Evolutionary conservation across 805 yeast species (phyloP), one percentile per base, ranked within the genome.

Genomic region (Barnettozyma californica): DNA sequence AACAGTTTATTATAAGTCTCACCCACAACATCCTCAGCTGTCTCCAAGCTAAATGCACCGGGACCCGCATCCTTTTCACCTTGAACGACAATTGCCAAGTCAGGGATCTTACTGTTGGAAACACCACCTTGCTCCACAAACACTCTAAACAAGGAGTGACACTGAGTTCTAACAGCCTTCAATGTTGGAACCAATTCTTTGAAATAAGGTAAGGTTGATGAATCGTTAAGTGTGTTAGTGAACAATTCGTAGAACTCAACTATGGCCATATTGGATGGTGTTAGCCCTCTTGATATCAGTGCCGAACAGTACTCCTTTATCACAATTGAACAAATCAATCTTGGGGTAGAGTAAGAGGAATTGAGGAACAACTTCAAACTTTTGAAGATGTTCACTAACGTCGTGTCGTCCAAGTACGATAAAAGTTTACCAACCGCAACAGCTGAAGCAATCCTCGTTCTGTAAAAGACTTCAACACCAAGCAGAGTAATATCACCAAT

Each of bases 11-110:
- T 78, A 60, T 79, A 88, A 7, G 81, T 78, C 36, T 81, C 87
- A 37, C 70, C 70, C 29, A 84, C 69, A 16, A 90, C 76, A 53
- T 79, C 77, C 48, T 85, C 85, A 1, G 97, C 97, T 52, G 79
- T 77, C 39, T 77, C 85, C 37, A 94, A 64, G 14, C 89, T 79
- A 67, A 94, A 94, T 0, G 97, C 98, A 58, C 84, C 90, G 1
- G 95, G 89, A 2, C 97, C 97, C 2, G 97, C 96, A 51, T 87
- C 95, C 1, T 81, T 74, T 62, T 94, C 98, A 33, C 99, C 99
- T 65, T 90, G 92, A 4, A 92, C 97, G 9, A 91, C 81, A 5
- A 90, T 83, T 0, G 99, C 94, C 18, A 94, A 65, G 46, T 82
- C 86, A 0, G 97, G 97, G 5, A 89, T 64, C 61, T 83, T 84